Percentiles rank a stretch among this genome's conserved stretches.
phyloP scores from a whole-genome alignment of 345 rosid genomes.

The Ailanthus altissimus region DNA sequence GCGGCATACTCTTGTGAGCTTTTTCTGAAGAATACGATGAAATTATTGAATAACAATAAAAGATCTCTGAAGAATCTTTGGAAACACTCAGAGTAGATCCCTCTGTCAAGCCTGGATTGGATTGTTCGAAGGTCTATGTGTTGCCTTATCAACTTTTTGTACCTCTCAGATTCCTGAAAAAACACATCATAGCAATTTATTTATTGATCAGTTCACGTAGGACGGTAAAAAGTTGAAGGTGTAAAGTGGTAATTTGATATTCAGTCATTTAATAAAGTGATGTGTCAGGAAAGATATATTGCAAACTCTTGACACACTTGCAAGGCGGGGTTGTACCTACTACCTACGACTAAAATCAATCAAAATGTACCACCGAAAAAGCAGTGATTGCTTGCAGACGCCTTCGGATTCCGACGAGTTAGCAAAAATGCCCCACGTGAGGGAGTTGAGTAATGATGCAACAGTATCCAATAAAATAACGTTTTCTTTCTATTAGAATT shows the following conservation, averaged over 20 bases:
- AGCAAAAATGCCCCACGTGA: background rate
- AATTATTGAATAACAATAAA: constrained; percentile 50
- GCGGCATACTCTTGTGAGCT: constrained; percentile 40
- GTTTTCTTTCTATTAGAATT: background rate
- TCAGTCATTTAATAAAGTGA: too few relatives aligned
- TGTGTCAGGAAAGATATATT: too few relatives aligned
- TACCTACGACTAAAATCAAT: background rate
- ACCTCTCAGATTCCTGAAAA: constrained; percentile 49
- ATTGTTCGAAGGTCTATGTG: constrained; percentile 49
- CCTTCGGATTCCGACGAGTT: background rate
- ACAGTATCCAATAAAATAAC: background rate
- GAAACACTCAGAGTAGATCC: constrained; percentile 38
- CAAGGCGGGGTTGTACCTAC: too few relatives aligned
- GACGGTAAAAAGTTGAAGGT: background rate
- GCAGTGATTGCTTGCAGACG: background rate
- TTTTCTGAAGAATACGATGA: constrained; percentile 41
- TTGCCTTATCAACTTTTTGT: constrained; percentile 48
- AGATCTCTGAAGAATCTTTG: constrained; percentile 48
- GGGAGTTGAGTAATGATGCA: background rate
- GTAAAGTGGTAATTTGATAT: background rate
- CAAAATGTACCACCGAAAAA: background rate
- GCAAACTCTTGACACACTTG: too few relatives aligned
- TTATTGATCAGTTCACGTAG: background rate
- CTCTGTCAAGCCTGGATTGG: constrained; percentile 43
- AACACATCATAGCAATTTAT: background rate